Base-by-base conservation (phyloP, 2,329 filamentous ascomycete species). In the Aspergillus clavatus region DNA sequence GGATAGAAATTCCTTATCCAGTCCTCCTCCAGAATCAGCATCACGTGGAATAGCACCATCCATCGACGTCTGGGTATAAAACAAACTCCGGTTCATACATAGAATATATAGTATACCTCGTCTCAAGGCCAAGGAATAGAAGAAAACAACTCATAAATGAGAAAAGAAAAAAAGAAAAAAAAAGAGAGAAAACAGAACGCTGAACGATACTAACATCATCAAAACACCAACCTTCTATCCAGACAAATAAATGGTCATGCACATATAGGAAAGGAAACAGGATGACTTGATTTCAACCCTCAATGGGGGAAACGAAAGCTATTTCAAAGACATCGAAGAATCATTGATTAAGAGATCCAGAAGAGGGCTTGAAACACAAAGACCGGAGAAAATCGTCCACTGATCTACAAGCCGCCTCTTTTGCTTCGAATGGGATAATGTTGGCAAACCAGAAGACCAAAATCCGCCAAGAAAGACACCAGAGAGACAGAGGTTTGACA, bases 401-500 rank as follows among this genome's bases (percentile, higher is more conserved):
- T 35, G 18, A 14, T 16, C 18, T 18, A 14, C 18, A 35, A 16
- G 31, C 31, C 31, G 10, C 14, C 31, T n/a, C 18, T 35, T 21
- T 21, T 5, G 31, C 31, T 35, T 18, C 8, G 7, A 10, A 19
- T 35, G 29, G 29, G 29, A 18, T 16, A 33, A 16, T 33, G 7
- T 12, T 33, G 11, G 14, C 22, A 39, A 39, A 23, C n/a, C n/a
- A n/a, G n/a, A n/a, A n/a, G n/a, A n/a, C n/a, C 43, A 22, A 28
- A 16, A 41, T 40, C 42, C 52, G 40, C 50, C 43, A 19, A 45
- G 29, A 40, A 52, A 52, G 48, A 54, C 42, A 49, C 48, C 47
- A 52, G n/a, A n/a, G n/a, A 46, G 49, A 46, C 48, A 42, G 42
- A 51, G 45, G 36, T 50, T 35, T 46, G 40, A 40, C 48, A n/a